Conservation (phyloP, 306 rosid genomes). For the Abrus pulchellus region DNA sequence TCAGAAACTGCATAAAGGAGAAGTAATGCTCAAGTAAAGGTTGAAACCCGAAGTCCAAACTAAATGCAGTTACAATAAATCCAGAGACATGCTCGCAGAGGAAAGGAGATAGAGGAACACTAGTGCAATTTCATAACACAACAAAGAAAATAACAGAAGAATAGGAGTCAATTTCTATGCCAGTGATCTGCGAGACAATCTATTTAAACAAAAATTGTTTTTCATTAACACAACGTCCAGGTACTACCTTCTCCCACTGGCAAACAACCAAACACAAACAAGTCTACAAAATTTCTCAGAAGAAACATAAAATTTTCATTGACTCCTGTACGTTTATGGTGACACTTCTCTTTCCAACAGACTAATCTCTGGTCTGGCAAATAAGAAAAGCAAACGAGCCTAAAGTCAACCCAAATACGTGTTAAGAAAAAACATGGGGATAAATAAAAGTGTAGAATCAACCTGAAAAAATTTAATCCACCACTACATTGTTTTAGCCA, state of each 20-base stretch:
- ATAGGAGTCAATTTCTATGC: neutral
- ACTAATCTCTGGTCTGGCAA: constrained; percentile 3
- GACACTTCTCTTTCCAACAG: neutral
- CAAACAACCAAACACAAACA: constrained; percentile 1
- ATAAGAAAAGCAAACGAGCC: constrained; percentile 25
- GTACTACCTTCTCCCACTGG: neutral
- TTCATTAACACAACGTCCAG: neutral
- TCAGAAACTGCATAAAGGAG: constrained; percentile 71
- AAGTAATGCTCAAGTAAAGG: constrained; percentile 33
- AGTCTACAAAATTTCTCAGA: neutral
- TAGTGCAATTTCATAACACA: constrained; percentile 1
- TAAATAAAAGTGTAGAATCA: constrained; percentile 3
- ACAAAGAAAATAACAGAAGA: neutral
- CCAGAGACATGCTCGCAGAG: constrained; percentile 18
- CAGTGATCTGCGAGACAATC: neutral
- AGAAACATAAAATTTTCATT: neutral
- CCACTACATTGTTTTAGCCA: constrained; percentile 8
- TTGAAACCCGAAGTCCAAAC: constrained; percentile 13
- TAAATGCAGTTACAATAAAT: neutral
- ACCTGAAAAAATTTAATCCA: neutral
- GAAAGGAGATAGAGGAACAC: neutral
- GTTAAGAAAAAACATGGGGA: neutral
- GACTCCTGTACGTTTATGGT: neutral
- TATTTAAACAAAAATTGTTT: neutral
- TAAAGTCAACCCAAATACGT: neutral